Conservation (phyloP, 2,329 filamentous ascomycete genomes). For the Dactylonectria macrodidyma region DNA sequence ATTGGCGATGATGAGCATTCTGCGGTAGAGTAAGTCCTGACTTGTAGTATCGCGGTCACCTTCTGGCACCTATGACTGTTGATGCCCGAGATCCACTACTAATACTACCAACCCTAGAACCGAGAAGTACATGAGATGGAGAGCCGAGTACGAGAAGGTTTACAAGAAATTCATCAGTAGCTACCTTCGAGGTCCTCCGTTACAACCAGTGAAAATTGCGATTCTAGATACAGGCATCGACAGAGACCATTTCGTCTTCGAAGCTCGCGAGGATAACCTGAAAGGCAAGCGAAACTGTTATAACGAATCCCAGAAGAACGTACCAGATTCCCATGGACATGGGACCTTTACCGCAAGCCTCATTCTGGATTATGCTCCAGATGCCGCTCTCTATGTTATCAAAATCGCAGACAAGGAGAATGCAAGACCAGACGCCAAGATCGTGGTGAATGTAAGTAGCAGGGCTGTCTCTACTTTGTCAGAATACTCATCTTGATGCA, state of each 20-base stretch:
- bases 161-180: constrained; percentile 1
- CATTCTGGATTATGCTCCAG: constrained; percentile 10
- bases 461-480: too few species aligned
- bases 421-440: not conserved
- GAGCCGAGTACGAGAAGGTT: not conserved
- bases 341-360: constrained; percentile 13
- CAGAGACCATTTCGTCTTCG: constrained; percentile 1
- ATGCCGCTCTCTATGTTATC: not conserved
- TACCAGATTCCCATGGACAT: not conserved
- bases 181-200: not conserved
- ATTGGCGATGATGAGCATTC: not conserved
- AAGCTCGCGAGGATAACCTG: not conserved
- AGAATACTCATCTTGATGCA: too few species aligned
- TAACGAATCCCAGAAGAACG: not conserved
- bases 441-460: not conserved
- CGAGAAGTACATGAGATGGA: not conserved
- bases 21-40: too few species aligned
- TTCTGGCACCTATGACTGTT: too few species aligned
- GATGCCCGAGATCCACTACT: too few species aligned
- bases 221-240: constrained; percentile 20
- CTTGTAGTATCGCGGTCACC: too few species aligned
- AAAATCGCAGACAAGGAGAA: constrained; percentile 7
- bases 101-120: not conserved
- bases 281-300: not conserved
- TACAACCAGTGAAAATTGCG: not conserved